Base-by-base conservation (phyloP, 2,329 filamentous ascomycete genomes). In the Coccinonectria pachysandricola region DNA sequence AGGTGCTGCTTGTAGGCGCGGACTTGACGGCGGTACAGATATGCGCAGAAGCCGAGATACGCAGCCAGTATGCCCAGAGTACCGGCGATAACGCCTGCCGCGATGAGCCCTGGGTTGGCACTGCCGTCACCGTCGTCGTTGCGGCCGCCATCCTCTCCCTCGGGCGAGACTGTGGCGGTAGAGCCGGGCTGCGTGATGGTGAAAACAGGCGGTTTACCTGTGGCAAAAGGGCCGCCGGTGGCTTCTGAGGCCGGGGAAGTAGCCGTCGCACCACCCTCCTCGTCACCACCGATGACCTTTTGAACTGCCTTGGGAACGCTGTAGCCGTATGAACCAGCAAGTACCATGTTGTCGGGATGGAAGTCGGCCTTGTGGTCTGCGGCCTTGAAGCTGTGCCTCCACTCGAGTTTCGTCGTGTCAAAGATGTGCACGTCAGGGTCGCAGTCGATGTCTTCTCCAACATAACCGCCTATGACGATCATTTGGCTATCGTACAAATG, bases 1-100 rank as follows among this genome's bases (percentile, higher is more conserved):
- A 81, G 68, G 46, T 85, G 79, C 17, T 68, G 61, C 52, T 78
- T 76, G 61, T 84, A 86, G 7, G 80, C 68, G 15, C 59, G 53
- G 10, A 85, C 67, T 49, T 81, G 79, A 24, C 75, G 75, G 15
- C 78, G 67, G 59, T 85, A 85, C 6, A 86, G 58, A 71, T 75
- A 84, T 11, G 71, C 67, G 53, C 76, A 81, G 59, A 79, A 83
- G 23, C 72, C 75, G 8, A 82, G 65, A 48, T 82, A 83, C 2
- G 59, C 56, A 3, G 75, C 75, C 0, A 74, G 43, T 11, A 79
- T 41, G 24, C 71, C 71, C 4, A 80, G 62, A 4, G 77, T 45
- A n/a, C 75, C 78, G 1, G 80, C 79, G 16, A 85, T 58, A 12
- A 77, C 54, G 14, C 61, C 59, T 2, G 62, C 60, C 10, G 59